These are phyloP conservation scores for Tephrocybe sp. DNA, from an alignment of 768 basidiomycete genomes.

Conservation along the genomic window DNA sequence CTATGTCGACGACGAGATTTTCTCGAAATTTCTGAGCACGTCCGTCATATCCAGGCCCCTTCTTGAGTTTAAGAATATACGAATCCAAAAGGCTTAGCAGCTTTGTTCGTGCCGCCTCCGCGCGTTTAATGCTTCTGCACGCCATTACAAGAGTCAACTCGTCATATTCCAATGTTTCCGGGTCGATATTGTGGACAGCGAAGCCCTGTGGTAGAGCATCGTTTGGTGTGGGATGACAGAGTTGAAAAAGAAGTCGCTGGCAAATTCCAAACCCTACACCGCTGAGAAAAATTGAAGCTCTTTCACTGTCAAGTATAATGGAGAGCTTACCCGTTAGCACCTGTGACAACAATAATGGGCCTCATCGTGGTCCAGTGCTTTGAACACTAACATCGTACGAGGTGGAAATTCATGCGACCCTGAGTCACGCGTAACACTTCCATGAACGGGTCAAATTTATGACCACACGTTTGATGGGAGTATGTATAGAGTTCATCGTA, in stretches of 20 bases:
- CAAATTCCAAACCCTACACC: conserved; percentile 86
- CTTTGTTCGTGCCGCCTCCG: conserved; percentile 57
- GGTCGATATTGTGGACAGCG: conserved; percentile 10
- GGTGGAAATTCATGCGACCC: conserved; percentile 1
- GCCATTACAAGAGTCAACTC: conserved; percentile 80
- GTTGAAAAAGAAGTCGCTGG: conserved; percentile 70
- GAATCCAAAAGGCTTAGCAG: conserved; percentile 55
- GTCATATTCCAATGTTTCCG: conserved; percentile 28
- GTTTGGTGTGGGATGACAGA: conserved; percentile 49
- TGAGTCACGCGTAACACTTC: conserved; percentile 10
- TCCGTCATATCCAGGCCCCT: conserved; percentile 40
- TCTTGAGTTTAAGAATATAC: conserved; percentile 41
- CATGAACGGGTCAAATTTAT: too few species aligned
- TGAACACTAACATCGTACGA: conserved; percentile 18
- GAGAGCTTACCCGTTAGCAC: conserved; percentile 61
- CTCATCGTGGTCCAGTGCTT: conserved; percentile 25
- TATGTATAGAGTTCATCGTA: too few species aligned
- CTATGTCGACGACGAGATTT: conserved; percentile 60
- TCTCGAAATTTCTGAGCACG: conserved; percentile 58
- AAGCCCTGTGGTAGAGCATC: conserved; percentile 52
- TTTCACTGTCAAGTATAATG: neutral
- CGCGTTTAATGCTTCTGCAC: conserved; percentile 67
- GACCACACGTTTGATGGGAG: too few species aligned
- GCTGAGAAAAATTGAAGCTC: conserved; percentile 35
- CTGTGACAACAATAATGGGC: conserved; percentile 66